These are phyloP conservation scores for Elongisporangium anandrum DNA, from an alignment of 352 stramenopile species.

Conservation along the genomic window DNA sequence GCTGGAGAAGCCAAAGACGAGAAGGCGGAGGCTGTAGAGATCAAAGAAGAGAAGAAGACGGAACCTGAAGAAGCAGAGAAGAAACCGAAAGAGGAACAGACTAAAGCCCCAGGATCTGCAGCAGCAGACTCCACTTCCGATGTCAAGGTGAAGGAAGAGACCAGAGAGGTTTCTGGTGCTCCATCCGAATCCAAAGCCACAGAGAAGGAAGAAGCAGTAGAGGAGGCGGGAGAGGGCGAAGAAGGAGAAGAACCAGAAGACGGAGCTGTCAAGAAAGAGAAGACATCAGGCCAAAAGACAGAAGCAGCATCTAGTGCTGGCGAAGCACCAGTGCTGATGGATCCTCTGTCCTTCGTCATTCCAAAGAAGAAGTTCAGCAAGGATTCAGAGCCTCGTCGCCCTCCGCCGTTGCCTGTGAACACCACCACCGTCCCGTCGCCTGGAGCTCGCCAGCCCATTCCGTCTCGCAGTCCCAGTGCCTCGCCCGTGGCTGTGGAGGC, in stretches of 20 bases:
- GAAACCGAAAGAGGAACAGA: neutral
- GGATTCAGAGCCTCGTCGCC: neutral
- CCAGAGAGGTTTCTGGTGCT: too few relatives aligned
- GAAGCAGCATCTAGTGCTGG: constrained; percentile 3
- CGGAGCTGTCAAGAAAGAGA: constrained; percentile 6
- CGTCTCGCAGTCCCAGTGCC: neutral
- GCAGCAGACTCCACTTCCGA: neutral
- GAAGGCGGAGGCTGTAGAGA: too few relatives aligned
- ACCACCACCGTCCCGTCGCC: neutral
- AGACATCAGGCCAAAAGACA: neutral
- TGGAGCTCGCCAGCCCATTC: neutral
- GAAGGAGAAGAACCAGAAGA: constrained; percentile 9
- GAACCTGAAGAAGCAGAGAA: too few relatives aligned
- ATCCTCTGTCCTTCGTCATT: constrained; percentile 37
- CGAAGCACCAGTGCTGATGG: constrained; percentile 2
- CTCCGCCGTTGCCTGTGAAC: neutral
- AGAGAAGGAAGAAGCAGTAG: neutral
- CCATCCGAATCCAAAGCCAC: neutral
- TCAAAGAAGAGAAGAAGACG: too few relatives aligned
- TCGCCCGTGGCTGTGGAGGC: neutral
- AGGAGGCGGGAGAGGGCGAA: neutral
- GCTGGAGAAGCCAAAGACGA: neutral
- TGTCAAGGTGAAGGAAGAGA: neutral
- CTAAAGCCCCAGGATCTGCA: too few relatives aligned
- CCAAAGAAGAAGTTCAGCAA: constrained; percentile 29